Conservation (phyloP, 2,329 filamentous ascomycete genomes). For the Ophiostoma tasmaniense region DNA sequence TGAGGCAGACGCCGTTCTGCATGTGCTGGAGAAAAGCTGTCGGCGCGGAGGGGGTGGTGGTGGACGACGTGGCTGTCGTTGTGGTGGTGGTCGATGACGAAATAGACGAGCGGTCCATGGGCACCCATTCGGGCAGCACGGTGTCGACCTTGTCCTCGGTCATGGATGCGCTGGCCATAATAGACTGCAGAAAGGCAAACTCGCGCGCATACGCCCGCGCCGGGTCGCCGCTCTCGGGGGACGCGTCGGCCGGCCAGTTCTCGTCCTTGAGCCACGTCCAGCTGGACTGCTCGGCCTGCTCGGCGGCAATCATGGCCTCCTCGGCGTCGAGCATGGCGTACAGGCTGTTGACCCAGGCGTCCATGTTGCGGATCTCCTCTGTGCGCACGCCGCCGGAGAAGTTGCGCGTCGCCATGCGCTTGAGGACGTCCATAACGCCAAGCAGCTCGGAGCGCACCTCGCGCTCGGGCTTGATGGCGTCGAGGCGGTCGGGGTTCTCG, state of each 20-base stretch:
- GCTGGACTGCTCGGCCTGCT: conserved; percentile 58
- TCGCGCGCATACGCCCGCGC: conserved; percentile 63
- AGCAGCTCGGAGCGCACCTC: conserved; percentile 77
- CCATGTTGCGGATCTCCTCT: conserved; percentile 68
- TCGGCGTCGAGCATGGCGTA: conserved; percentile 69
- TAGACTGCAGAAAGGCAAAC: conserved; percentile 69
- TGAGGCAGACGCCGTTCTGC: conserved; percentile 70
- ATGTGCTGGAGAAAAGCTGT: conserved; percentile 67
- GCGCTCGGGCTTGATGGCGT: conserved; percentile 79
- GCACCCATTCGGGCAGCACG: conserved; percentile 60
- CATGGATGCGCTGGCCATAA: conserved; percentile 33
- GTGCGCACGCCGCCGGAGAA: conserved; percentile 75
- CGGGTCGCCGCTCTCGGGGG: conserved; percentile 28
- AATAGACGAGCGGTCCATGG: conserved; percentile 38
- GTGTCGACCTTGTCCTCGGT: conserved; percentile 33
- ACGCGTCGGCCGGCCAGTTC: conserved; percentile 53
- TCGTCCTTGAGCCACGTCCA: conserved; percentile 72
- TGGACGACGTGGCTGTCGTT: conserved; percentile 24
- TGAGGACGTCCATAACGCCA: conserved; percentile 80
- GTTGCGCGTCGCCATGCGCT: conserved; percentile 79
- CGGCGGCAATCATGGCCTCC: conserved; percentile 65
- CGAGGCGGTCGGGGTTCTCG: conserved; percentile 74
- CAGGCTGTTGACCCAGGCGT: conserved; percentile 71
- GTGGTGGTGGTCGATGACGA: conserved; percentile 20
- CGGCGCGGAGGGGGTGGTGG: conserved; percentile 30